Evolutionary conservation across 2,329 filamentous ascomycete species (phyloP), one percentile per base, ranked within the genome.

Genomic region (Aspergillus vadensis): DNA sequence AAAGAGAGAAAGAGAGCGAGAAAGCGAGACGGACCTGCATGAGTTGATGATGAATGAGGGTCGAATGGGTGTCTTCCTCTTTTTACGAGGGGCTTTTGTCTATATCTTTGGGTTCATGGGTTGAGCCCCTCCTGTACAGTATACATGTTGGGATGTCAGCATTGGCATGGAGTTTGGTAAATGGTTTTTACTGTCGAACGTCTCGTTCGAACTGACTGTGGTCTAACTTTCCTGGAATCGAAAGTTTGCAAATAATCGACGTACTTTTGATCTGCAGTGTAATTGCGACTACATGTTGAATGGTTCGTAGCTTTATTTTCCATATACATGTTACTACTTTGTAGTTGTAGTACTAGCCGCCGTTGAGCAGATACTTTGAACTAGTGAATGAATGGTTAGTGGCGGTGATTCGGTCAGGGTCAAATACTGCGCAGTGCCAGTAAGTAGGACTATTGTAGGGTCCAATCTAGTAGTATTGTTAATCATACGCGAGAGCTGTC

Each of bases 101-200:
- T 41, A 27, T 50, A 19, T 19, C n/a, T 38, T 23, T 44, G 4
- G 43, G 43, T 19, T 39, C 43, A 17, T 23, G 4, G 23, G n/a
- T 27, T 15, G 30, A 44, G 41, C 52, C 14, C 10, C 19, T 15
- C 15, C 58, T 64, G 60, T 64, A 64, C 50, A 60, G 44, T 62
- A 57, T 54, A 54, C 14, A 47, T 48, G 21, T 21, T 52, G 49
- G 50, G 27, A 51, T 44, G 51, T 61, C 57, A 55, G 59, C 56
- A 55, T 61, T 54, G 59, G 58, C 57, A 61, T 54, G 63, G 63
- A 61, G 63, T 65, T 65, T 36, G 58, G 58, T 62, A 52, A 53
- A 50, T 61, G 41, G 47, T 30, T 19, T 61, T n/a, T 50, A 38
- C 39, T 38, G 44, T 23, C 47, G 9, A 41, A 48, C 36, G 4